phyloP scores from a whole-genome alignment of 2,329 filamentous ascomycete species.

The Microsporum audouinii region DNA sequence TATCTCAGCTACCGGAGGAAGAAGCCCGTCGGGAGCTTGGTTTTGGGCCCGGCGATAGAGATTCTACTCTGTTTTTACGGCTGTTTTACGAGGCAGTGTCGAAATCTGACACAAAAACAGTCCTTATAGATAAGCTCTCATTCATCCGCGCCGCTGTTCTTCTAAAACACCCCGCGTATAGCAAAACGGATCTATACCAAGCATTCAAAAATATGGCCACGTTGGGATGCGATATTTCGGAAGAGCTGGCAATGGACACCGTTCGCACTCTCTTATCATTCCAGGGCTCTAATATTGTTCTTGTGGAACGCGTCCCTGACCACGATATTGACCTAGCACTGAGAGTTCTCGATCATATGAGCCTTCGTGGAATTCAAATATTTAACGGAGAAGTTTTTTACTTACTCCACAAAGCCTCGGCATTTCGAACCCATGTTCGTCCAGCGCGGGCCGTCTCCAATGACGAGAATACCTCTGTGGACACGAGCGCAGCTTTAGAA shows the following conservation, averaged over 20 bases:
- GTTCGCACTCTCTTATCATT: conserved; percentile 28
- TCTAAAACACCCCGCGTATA: conserved; percentile 31
- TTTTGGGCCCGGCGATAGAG: conserved; percentile 24
- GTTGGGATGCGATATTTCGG: conserved; percentile 26
- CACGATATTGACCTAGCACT: conserved; percentile 28
- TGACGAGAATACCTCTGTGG: conserved; percentile 29
- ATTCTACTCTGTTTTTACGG: conserved; percentile 34
- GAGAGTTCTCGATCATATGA: conserved; percentile 33
- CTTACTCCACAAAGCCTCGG: conserved; percentile 28
- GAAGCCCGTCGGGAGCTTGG: conserved; percentile 28
- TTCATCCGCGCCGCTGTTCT: conserved; percentile 29
- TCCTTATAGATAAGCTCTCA: conserved; percentile 23
- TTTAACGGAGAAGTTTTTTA: conserved; percentile 39
- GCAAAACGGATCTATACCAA: conserved; percentile 23
- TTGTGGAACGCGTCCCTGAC: conserved; percentile 15
- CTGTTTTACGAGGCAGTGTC: conserved; percentile 29
- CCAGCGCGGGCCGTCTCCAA: conserved; percentile 6
- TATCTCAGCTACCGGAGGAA: conserved; percentile 24
- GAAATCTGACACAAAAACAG: conserved; percentile 20
- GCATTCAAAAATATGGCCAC: conserved; percentile 26
- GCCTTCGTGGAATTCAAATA: conserved; percentile 31
- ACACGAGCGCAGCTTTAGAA: conserved; percentile 5
- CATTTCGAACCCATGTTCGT: conserved; percentile 38
- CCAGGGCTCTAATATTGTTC: conserved; percentile 11
- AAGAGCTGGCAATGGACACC: conserved; percentile 25